Evolutionary conservation across 306 rosid genomes (phyloP).

Genomic region (Pueraria montana): DNA sequence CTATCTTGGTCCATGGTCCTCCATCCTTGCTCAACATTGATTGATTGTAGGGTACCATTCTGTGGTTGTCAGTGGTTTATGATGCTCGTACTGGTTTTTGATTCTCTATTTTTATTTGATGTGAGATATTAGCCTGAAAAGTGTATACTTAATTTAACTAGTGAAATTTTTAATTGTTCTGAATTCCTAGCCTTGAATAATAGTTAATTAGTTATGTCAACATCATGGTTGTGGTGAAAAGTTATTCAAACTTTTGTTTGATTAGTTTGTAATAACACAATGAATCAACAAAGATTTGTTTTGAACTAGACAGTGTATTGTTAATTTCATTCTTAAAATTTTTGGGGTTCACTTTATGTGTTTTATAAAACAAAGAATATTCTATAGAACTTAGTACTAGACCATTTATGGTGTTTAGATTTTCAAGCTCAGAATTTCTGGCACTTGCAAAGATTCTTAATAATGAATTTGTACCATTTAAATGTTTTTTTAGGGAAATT

Average conservation of each 20-base stretch:
- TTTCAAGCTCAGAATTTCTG: conserved; percentile 1
- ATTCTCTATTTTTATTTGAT: conserved; percentile 25
- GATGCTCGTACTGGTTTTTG: not conserved
- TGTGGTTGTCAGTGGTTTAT: not conserved
- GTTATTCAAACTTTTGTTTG: conserved; percentile 17
- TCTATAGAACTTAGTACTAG: not conserved
- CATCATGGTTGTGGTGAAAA: not conserved
- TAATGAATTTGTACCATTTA: not conserved
- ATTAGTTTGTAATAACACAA: not conserved
- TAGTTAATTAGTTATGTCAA: not conserved
- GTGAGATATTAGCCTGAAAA: not conserved
- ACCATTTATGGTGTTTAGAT: not conserved
- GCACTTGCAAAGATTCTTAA: conserved; percentile 11
- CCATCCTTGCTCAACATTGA: conserved; percentile 12
- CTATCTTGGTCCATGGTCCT: not conserved
- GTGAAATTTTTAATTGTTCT: not conserved
- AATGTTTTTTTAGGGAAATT: not conserved
- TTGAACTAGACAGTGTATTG: not conserved
- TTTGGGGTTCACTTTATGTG: not conserved
- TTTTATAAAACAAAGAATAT: not conserved
- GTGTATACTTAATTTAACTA: not conserved
- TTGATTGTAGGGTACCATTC: not conserved
- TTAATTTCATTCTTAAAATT: conserved; percentile 1
- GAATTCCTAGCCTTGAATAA: conserved; percentile 1
- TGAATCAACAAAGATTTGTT: not conserved